Percentiles rank a stretch among this genome's conserved stretches.
Evolutionary conservation across 768 basidiomycete genomes (phyloP).

Genomic region (Daedalea quercina): DNA sequence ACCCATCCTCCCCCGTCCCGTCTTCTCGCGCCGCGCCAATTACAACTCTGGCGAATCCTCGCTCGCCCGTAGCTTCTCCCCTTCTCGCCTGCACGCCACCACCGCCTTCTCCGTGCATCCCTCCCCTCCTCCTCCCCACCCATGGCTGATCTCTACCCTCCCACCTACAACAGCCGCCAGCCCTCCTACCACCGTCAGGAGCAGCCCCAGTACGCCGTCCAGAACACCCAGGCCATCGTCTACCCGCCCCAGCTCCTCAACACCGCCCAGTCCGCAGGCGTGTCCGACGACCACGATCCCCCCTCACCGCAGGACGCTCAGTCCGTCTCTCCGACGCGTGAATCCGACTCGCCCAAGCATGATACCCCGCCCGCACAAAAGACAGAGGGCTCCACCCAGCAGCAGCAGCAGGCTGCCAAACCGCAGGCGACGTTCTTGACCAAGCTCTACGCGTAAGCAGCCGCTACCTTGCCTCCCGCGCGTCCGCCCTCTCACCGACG

Average conservation of each 20-base stretch:
- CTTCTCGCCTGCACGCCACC: constrained; percentile 12
- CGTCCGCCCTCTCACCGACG: constrained; percentile 19
- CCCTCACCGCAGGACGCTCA: constrained; percentile 15
- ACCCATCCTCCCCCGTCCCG: not conserved
- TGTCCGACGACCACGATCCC: constrained; percentile 14
- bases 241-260: constrained; percentile 22
- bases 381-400: constrained; percentile 33
- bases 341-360: constrained; percentile 28
- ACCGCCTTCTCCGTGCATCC: constrained; percentile 10
- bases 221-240: constrained; percentile 15
- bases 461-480: constrained; percentile 5
- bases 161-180: constrained; percentile 31
- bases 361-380: constrained; percentile 34
- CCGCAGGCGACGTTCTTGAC: constrained; percentile 94
- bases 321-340: constrained; percentile 12
- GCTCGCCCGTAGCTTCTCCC: not conserved
- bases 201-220: constrained; percentile 20
- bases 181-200: constrained; percentile 32
- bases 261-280: constrained; percentile 11
- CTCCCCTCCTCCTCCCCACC: constrained; percentile 7
- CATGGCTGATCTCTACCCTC: constrained; percentile 43
- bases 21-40: not conserved
- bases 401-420: constrained; percentile 47
- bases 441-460: constrained; percentile 87
- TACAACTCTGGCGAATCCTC: not conserved